Percentiles rank a stretch among this genome's conserved stretches.
phyloP scores from a whole-genome alignment of 2,329 filamentous ascomycete genomes.

The Ophiobolus disseminans region DNA sequence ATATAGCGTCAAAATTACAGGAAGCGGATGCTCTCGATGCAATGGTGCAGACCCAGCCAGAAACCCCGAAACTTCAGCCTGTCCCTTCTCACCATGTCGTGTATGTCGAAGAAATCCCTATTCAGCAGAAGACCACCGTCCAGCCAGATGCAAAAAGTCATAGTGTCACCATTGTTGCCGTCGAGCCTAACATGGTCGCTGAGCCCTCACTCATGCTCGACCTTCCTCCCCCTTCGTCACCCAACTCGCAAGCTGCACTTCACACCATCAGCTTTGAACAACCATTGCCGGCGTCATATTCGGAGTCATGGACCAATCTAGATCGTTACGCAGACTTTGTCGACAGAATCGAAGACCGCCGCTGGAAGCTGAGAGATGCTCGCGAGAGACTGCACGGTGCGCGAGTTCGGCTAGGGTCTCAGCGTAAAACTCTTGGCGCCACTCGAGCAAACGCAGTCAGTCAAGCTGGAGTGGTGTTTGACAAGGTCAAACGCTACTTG shows the following conservation, averaged over 20 bases:
- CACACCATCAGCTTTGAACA: too few relatives aligned
- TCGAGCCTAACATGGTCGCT: too few relatives aligned
- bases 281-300: background rate
- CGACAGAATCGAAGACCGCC: constrained; percentile 2
- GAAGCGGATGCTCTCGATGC: background rate
- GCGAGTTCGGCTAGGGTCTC: constrained; percentile 4
- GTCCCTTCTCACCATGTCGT: too few relatives aligned
- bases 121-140: too few relatives aligned
- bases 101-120: too few relatives aligned
- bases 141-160: too few relatives aligned
- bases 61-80: too few relatives aligned
- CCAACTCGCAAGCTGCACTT: too few relatives aligned
- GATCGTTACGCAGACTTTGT: background rate
- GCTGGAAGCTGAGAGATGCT: constrained; percentile 11
- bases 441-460: background rate
- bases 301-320: background rate
- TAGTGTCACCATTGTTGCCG: too few relatives aligned
- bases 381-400: constrained; percentile 7
- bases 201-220: too few relatives aligned
- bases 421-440: constrained; percentile 4
- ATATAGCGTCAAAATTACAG: background rate
- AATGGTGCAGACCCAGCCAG: background rate
- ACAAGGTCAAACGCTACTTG: background rate
- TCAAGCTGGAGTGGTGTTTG: background rate
- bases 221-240: too few relatives aligned